A percentile compares a stretch with the other conserved stretches of the same genome.
Conservation (phyloP, 2,329 filamentous ascomycete genomes). For the Ophiostoma sp. region DNA sequence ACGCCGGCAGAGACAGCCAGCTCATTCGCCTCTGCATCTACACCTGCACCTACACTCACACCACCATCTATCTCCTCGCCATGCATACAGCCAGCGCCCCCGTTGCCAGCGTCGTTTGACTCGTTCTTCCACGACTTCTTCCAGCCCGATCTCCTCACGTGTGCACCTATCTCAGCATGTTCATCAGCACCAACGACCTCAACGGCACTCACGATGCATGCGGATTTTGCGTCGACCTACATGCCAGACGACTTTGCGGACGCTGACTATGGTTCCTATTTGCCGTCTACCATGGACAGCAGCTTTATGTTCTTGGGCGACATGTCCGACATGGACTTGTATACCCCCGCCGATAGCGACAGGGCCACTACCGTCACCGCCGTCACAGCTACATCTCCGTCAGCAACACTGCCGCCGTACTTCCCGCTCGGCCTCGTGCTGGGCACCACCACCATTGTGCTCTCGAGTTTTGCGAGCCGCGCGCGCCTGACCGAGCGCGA, state of each 20-base stretch:
- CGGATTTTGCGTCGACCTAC: background rate
- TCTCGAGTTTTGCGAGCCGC: constrained; percentile 1
- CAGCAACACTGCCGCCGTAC: background rate
- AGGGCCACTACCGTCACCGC: background rate
- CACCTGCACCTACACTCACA: background rate
- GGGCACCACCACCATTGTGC: background rate
- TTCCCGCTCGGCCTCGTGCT: background rate
- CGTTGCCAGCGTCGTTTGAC: background rate
- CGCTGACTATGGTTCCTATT: background rate
- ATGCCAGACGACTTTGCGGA: background rate
- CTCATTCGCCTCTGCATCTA: background rate
- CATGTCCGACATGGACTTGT: background rate
- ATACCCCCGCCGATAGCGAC: background rate
- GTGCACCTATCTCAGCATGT: background rate
- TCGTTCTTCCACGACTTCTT: background rate
- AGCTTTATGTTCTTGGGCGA: background rate
- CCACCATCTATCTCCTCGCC: background rate
- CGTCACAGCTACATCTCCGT: background rate
- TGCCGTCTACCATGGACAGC: background rate
- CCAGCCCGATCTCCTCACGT: background rate
- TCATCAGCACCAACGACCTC: background rate
- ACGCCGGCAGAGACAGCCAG: background rate
- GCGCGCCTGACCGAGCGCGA: constrained; percentile 9
- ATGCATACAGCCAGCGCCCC: background rate
- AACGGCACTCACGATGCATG: background rate